Conservation (phyloP, 2,329 filamentous ascomycete species). For the Fusarium heterosporum region DNA sequence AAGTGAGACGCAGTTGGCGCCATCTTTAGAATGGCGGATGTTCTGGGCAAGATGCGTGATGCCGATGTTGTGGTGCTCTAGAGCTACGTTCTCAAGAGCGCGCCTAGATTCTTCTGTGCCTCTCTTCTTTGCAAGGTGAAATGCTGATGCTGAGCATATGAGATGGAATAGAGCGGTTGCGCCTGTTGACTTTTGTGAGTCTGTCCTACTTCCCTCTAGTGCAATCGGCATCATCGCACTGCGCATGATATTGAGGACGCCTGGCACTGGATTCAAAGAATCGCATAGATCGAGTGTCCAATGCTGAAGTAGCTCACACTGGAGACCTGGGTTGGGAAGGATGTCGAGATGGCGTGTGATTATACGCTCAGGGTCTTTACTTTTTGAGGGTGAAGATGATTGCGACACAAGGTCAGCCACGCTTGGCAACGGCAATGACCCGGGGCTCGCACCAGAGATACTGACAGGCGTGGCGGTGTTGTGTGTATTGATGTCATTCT, state of each 20-base stretch:
- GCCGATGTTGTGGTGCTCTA: constrained; percentile 44
- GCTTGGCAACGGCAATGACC: neutral
- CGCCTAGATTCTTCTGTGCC: constrained; percentile 21
- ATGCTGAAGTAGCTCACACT: constrained; percentile 41
- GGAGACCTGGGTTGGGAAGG: constrained; percentile 34
- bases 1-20: constrained; percentile 34
- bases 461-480: constrained; percentile 7
- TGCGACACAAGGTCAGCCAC: neutral
- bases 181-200: constrained; percentile 35
- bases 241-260: constrained; percentile 37
- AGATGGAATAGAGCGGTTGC: constrained; percentile 42
- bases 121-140: constrained; percentile 37
- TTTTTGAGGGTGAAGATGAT: neutral
- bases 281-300: constrained; percentile 44
- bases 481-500: neutral
- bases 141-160: constrained; percentile 43
- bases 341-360: constrained; percentile 35
- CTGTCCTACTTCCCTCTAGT: constrained; percentile 39
- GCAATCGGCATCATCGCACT: constrained; percentile 45
- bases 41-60: constrained; percentile 44
- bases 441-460: neutral
- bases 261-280: constrained; percentile 39
- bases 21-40: constrained; percentile 41
- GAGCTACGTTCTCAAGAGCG: constrained; percentile 37
- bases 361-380: neutral